Evolutionary conservation across 2,329 filamentous ascomycete species (phyloP).

Genomic region (Sarocladiaceae sp.): DNA sequence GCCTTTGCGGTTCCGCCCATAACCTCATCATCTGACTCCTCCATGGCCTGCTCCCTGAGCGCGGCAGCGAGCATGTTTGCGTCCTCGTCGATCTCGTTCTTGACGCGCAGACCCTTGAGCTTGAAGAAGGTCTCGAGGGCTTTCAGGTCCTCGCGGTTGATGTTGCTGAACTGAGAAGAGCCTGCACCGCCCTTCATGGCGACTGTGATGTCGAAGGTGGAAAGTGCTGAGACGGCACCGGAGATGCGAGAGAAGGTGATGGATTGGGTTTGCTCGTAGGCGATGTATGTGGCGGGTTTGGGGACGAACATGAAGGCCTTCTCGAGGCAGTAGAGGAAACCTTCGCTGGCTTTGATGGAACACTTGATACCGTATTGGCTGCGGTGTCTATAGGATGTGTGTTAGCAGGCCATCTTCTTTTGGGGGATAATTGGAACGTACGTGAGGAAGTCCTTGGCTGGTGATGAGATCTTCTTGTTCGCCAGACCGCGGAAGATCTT

Average conservation of each 20-base stretch:
- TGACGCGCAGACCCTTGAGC: conserved; percentile 87
- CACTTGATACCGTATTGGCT: conserved; percentile 95
- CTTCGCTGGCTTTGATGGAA: conserved; percentile 99
- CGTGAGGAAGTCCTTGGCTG: conserved; percentile 90
- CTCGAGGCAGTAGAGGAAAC: conserved; percentile 93
- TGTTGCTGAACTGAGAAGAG: conserved; percentile 97
- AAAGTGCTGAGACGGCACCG: conserved; percentile 86
- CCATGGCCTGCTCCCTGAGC: conserved; percentile 75
- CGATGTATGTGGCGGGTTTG: conserved; percentile 95
- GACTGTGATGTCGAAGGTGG: conserved; percentile 96
- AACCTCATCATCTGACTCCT: conserved; percentile 71
- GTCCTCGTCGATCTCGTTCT: conserved; percentile 98
- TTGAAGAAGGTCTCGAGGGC: conserved; percentile 98
- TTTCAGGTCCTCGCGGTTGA: conserved; percentile 96
- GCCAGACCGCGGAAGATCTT: conserved; percentile 93
- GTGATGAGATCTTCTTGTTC: conserved; percentile 91
- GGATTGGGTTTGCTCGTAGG: conserved; percentile 85
- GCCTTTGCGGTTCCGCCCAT: conserved; percentile 57
- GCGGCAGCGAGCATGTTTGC: conserved; percentile 75
- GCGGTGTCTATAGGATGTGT: conserved; percentile 59
- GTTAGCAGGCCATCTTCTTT: too few species aligned
- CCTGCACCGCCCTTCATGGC: conserved; percentile 81
- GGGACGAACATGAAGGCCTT: conserved; percentile 99
- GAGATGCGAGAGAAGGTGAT: conserved; percentile 96
- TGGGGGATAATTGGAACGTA: too few species aligned